phyloP scores from a whole-genome alignment of 2,329 filamentous ascomycete genomes.

The Tolypocladium ovalisporum region DNA sequence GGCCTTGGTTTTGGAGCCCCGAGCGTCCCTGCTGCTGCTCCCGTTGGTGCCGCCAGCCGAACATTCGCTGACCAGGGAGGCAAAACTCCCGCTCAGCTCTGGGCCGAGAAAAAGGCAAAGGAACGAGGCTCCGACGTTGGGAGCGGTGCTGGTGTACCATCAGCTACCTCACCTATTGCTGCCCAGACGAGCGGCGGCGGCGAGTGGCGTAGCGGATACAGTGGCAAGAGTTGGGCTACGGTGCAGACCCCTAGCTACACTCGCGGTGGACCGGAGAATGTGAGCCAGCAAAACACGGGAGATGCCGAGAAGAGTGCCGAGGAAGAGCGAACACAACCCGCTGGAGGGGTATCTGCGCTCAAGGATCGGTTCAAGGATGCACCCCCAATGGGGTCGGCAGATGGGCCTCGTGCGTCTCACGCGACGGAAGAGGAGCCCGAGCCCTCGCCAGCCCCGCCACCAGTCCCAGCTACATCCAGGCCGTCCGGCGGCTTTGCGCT shows the following conservation, averaged over 20 bases:
- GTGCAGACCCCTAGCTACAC: conserved; percentile 61
- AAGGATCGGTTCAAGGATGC: conserved; percentile 74
- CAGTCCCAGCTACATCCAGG: conserved; percentile 50
- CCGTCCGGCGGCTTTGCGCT: conserved; percentile 68
- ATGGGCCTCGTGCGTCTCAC: conserved; percentile 24
- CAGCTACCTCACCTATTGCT: conserved; percentile 41
- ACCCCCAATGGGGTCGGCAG: conserved; percentile 52
- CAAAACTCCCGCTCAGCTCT: conserved; percentile 92
- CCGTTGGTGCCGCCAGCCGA: conserved; percentile 72
- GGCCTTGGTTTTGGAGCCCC: conserved; percentile 53
- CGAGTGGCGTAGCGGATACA: conserved; percentile 84
- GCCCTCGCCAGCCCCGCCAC: conserved; percentile 31
- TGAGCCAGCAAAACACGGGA: conserved; percentile 53
- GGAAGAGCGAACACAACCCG: conserved; percentile 41
- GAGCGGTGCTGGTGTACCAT: conserved; percentile 31
- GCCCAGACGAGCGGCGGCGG: conserved; percentile 63
- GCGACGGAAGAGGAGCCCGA: conserved; percentile 24
- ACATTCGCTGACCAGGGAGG: conserved; percentile 92
- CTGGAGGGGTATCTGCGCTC: conserved; percentile 60
- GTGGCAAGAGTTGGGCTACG: conserved; percentile 79
- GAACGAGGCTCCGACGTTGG: conserved; percentile 45
- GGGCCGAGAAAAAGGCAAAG: conserved; percentile 93
- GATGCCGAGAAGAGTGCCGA: conserved; percentile 31
- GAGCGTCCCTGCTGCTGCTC: conserved; percentile 39
- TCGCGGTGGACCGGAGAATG: conserved; percentile 41